A percentile compares a stretch with the other conserved stretches of the same genome.
These are phyloP conservation scores for Gloeopeniophorella convolvens DNA, from an alignment of 768 basidiomycete genomes.

Conservation along the genomic window DNA sequence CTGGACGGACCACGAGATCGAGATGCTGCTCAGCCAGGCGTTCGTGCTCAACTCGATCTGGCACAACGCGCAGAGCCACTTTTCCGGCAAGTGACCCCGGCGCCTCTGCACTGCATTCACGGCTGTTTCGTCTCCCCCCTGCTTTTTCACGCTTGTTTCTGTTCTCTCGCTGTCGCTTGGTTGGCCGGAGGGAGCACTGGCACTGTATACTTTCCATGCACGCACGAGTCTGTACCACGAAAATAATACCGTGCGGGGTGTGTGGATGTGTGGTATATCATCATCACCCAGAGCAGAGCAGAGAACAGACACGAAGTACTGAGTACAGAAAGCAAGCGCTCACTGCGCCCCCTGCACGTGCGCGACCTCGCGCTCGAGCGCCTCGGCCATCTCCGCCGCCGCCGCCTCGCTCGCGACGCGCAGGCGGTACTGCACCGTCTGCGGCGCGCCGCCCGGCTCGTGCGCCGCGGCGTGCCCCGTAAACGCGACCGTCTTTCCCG, in stretches of 20 bases:
- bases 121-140: neutral
- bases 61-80: slow-evolving; percentile 90
- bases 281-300: slow-evolving; percentile 9
- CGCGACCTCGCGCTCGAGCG: slow-evolving; percentile 56
- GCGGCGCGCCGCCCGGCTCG: slow-evolving; percentile 27
- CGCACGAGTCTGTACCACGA: neutral
- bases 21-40: slow-evolving; percentile 91
- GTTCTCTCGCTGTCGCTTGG: neutral
- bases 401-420: slow-evolving; percentile 54
- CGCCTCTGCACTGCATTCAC: neutral
- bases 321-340: too few species aligned
- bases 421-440: slow-evolving; percentile 54
- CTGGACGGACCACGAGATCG: slow-evolving; percentile 95
- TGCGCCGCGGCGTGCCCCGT: slow-evolving; percentile 58
- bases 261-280: neutral
- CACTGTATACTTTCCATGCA: too few species aligned
- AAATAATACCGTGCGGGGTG: neutral
- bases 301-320: too few species aligned
- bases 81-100: slow-evolving; percentile 45
- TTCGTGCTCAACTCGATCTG: slow-evolving; percentile 90
- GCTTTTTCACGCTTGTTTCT: neutral
- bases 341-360: slow-evolving; percentile 35
- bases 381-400: slow-evolving; percentile 50
- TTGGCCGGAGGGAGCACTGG: too few species aligned
- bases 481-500: slow-evolving; percentile 53